These are phyloP conservation scores for Pseudotsuga menziesii DNA, from an alignment of 75 land plant species.

Conservation along the genomic window DNA sequence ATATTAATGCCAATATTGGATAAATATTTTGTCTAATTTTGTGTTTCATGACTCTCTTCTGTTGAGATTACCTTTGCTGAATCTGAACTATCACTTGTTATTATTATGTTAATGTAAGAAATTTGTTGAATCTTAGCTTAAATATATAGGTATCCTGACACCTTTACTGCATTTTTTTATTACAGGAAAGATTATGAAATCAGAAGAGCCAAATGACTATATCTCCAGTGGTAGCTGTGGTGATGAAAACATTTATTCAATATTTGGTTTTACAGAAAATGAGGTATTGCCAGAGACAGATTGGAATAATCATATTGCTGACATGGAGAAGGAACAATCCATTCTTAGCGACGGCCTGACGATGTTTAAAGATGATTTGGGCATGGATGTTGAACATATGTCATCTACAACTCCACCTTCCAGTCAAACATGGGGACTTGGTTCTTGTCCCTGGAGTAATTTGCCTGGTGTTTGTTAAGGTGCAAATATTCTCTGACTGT, in stretches of 20 bases:
- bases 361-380: slow-evolving; percentile 27
- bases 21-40: neutral
- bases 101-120: too few relatives aligned
- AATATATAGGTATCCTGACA: neutral
- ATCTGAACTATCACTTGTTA: neutral
- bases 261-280: slow-evolving; percentile 10
- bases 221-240: slow-evolving; percentile 11
- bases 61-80: neutral
- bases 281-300: slow-evolving; percentile 21
- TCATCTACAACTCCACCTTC: slow-evolving; percentile 5
- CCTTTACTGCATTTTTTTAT: neutral
- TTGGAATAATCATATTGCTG: slow-evolving; percentile 23
- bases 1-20: neutral
- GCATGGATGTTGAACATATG: slow-evolving; percentile 13
- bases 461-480: slow-evolving; percentile 40
- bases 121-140: neutral
- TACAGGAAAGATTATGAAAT: neutral
- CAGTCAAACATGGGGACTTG: slow-evolving; percentile 28
- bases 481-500: neutral
- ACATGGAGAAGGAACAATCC: slow-evolving; percentile 13
- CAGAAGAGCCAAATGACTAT: slow-evolving; percentile 8
- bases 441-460: slow-evolving; percentile 54
- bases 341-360: neutral
- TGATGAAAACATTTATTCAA: slow-evolving; percentile 1
- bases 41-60: neutral